Percentiles rank a stretch among this genome's conserved stretches.
phyloP scores from a whole-genome alignment of 495 filamentous ascomycete species.

The Sordaria brevicollis region DNA sequence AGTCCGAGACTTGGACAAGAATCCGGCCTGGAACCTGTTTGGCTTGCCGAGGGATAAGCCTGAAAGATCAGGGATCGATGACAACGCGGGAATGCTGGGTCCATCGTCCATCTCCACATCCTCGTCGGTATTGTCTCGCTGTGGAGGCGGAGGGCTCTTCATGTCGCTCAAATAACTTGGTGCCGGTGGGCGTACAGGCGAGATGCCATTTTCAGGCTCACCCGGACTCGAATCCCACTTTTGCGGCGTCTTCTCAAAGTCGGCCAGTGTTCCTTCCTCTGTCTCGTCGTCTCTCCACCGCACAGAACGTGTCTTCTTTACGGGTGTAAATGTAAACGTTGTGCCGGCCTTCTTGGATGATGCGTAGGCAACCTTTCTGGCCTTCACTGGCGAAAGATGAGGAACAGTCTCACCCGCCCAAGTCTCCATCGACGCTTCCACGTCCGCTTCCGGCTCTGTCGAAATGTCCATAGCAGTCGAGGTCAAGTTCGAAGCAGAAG shows the following conservation, averaged over 20 bases:
- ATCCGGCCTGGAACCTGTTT: slow-evolving; percentile 84
- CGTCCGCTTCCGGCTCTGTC: neutral
- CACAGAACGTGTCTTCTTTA: slow-evolving; percentile 76
- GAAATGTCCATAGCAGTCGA: neutral
- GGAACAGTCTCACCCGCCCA: neutral
- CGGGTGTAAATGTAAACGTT: slow-evolving; percentile 54
- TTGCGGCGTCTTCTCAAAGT: slow-evolving; percentile 81
- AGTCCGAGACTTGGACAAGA: slow-evolving; percentile 56
- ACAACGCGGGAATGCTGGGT: slow-evolving; percentile 36
- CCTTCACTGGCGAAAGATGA: neutral
- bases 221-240: slow-evolving; percentile 43
- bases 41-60: slow-evolving; percentile 43
- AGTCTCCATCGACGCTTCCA: neutral
- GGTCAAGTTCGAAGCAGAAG: no score
- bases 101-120: slow-evolving; percentile 35
- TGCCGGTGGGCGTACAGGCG: slow-evolving; percentile 17
- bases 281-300: slow-evolving; percentile 88
- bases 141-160: neutral
- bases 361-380: neutral
- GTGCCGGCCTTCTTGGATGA: slow-evolving; percentile 4
- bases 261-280: slow-evolving; percentile 68
- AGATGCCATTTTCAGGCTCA: slow-evolving; percentile 22
- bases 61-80: slow-evolving; percentile 37
- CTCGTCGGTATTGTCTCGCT: slow-evolving; percentile 20
- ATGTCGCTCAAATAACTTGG: slow-evolving; percentile 29